Evolutionary conservation across 345 rosid genomes (phyloP).

Genomic region (Isatis tinctoria): DNA sequence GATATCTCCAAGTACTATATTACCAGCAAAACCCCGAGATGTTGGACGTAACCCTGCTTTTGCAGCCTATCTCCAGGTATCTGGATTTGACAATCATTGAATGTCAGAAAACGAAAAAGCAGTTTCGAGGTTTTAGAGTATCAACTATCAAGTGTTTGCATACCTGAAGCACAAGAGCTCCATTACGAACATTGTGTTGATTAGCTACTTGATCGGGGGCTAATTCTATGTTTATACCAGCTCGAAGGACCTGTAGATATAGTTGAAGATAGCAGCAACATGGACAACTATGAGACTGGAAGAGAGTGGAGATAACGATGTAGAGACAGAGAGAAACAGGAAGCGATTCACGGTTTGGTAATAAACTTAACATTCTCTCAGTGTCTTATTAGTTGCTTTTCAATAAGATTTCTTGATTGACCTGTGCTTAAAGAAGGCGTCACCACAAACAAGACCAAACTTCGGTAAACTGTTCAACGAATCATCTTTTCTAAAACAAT

Average conservation of each 20-base stretch:
- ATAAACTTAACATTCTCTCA: neutral
- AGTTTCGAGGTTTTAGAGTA: neutral
- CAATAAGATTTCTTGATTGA: too few species aligned
- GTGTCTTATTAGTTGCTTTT: neutral
- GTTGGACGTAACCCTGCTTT: slow-evolving; percentile 77
- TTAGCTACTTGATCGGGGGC: slow-evolving; percentile 85
- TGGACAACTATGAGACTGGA: neutral
- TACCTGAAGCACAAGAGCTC: slow-evolving; percentile 88
- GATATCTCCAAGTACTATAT: slow-evolving; percentile 79
- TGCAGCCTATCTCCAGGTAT: slow-evolving; percentile 70
- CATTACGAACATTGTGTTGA: slow-evolving; percentile 88
- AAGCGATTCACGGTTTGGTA: neutral
- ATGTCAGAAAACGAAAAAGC: slow-evolving; percentile 32
- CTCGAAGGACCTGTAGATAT: slow-evolving; percentile 64
- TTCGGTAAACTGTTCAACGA: too few species aligned
- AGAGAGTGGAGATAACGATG: neutral
- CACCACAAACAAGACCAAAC: too few species aligned
- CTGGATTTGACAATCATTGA: slow-evolving; percentile 38
- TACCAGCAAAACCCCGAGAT: slow-evolving; percentile 85
- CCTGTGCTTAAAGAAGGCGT: too few species aligned
- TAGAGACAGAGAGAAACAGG: neutral
- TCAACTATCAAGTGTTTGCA: neutral
- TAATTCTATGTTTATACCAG: slow-evolving; percentile 77
- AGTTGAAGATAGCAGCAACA: neutral
- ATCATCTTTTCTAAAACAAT: too few species aligned